Conservation (phyloP, 2,329 filamentous ascomycete species). For the Ascochyta lentis region DNA sequence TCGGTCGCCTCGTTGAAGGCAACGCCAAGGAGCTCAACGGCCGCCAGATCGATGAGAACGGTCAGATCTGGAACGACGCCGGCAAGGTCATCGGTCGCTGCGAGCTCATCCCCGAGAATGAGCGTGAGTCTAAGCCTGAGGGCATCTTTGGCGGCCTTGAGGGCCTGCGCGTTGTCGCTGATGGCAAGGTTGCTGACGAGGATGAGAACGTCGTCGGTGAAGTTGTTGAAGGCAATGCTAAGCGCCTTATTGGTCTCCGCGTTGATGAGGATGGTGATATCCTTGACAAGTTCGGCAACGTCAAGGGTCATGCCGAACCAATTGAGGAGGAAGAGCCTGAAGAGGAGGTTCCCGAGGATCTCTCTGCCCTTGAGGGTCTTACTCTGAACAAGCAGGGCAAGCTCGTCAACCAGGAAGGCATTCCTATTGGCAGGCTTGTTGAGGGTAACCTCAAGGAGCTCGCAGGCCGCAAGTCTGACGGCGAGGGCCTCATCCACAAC, state of each 20-base stretch:
- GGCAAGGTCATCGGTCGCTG: constrained; percentile 73
- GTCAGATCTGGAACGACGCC: constrained; percentile 75
- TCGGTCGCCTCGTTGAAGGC: constrained; percentile 72
- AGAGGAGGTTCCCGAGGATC: constrained; percentile 48
- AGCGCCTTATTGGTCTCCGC: constrained; percentile 64
- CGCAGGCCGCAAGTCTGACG: constrained; percentile 73
- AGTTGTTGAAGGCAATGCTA: constrained; percentile 64
- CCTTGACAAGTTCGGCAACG: constrained; percentile 67
- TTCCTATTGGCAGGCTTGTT: constrained; percentile 66
- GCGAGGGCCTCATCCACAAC: constrained; percentile 73
- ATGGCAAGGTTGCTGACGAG: constrained; percentile 58
- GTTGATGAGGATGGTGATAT: constrained; percentile 70
- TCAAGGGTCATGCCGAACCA: constrained; percentile 66
- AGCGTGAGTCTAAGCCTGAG: constrained; percentile 61
- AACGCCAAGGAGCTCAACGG: constrained; percentile 68
- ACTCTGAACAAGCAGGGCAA: constrained; percentile 59
- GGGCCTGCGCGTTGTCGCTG: constrained; percentile 56
- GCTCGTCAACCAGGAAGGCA: constrained; percentile 58
- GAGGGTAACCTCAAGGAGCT: constrained; percentile 71
- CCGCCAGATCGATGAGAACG: constrained; percentile 74
- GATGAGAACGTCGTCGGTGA: constrained; percentile 60
- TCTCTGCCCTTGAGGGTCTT: constrained; percentile 56
- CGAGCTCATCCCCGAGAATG: constrained; percentile 71
- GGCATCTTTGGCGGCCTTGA: constrained; percentile 59
- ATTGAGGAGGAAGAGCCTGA: constrained; percentile 56